Evolutionary conservation across 2,329 filamentous ascomycete genomes (phyloP).

Genomic region (Arthrobotrys musiformis): DNA sequence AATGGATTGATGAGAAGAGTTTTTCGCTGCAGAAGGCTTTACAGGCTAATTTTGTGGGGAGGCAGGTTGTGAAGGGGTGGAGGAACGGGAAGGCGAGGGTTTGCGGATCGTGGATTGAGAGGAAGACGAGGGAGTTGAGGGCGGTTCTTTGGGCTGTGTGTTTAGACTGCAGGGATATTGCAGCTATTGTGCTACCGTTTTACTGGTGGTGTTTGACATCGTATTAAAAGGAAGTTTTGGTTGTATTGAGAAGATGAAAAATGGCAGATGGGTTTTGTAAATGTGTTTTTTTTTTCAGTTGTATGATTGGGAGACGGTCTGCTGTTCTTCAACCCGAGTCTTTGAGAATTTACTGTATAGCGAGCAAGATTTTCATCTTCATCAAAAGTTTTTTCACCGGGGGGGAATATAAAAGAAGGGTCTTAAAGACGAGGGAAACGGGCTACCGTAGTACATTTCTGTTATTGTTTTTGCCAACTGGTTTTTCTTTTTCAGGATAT

Average conservation of each 20-base stretch:
- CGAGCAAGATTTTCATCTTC: not conserved
- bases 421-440: no score
- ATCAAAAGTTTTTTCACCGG: slow-evolving; percentile 5
- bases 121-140: slow-evolving; percentile 24
- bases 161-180: slow-evolving; percentile 33
- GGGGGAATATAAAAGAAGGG: not conserved
- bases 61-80: slow-evolving; percentile 45
- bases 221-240: slow-evolving; percentile 11
- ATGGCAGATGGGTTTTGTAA: not conserved
- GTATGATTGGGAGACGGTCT: not conserved
- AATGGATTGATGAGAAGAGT: slow-evolving; percentile 52
- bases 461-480: no score
- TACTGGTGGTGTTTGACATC: slow-evolving; percentile 48
- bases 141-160: slow-evolving; percentile 23
- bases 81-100: slow-evolving; percentile 30
- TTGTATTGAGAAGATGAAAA: not conserved
- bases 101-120: slow-evolving; percentile 37
- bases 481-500: not conserved
- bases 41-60: slow-evolving; percentile 38
- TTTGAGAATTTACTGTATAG: slow-evolving; percentile 8
- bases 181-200: slow-evolving; percentile 27
- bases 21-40: slow-evolving; percentile 51
- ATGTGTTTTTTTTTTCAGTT: slow-evolving; percentile 13
- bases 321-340: slow-evolving; percentile 4
- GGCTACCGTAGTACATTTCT: no score